These are phyloP conservation scores for Scutellaria galericulata DNA, from an alignment of 257 asterid species.

Conservation along the genomic window DNA sequence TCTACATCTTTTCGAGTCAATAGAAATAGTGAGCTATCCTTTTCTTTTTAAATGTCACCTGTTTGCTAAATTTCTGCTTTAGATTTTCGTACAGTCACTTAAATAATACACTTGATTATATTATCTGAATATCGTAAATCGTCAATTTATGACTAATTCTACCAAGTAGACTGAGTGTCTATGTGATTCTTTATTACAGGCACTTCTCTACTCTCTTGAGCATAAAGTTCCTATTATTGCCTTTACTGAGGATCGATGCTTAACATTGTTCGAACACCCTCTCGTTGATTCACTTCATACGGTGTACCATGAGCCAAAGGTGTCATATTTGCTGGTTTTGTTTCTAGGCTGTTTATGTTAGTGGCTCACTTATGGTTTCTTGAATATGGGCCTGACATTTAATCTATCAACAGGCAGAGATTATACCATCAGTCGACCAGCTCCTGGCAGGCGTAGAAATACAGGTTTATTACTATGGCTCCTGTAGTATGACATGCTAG, in stretches of 20 bases:
- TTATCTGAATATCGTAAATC: background rate
- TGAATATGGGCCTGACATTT: slow-evolving; percentile 31
- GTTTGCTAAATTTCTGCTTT: slow-evolving; percentile 17
- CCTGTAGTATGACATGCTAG: background rate
- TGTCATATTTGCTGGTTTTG: slow-evolving; percentile 35
- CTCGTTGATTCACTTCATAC: slow-evolving; percentile 90
- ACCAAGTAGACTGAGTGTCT: slow-evolving; percentile 13
- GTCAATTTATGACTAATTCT: background rate
- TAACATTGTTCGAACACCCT: slow-evolving; percentile 90
- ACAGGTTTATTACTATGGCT: slow-evolving; percentile 60
- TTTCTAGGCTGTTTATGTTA: slow-evolving; percentile 21
- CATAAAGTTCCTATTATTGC: slow-evolving; percentile 84
- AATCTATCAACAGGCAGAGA: slow-evolving; percentile 76
- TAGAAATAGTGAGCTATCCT: slow-evolving; percentile 14
- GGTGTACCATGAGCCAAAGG: slow-evolving; percentile 92
- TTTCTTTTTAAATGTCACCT: slow-evolving; percentile 2
- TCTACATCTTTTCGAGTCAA: background rate
- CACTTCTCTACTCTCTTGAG: slow-evolving; percentile 75
- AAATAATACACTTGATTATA: background rate
- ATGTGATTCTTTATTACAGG: slow-evolving; percentile 53
- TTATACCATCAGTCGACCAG: slow-evolving; percentile 84
- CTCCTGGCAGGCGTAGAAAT: slow-evolving; percentile 67
- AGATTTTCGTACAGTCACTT: background rate
- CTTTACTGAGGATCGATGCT: slow-evolving; percentile 79
- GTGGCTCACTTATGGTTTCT: slow-evolving; percentile 29